Conservation (phyloP, 2,329 filamentous ascomycete genomes). For the Harringtonia aguacate region DNA sequence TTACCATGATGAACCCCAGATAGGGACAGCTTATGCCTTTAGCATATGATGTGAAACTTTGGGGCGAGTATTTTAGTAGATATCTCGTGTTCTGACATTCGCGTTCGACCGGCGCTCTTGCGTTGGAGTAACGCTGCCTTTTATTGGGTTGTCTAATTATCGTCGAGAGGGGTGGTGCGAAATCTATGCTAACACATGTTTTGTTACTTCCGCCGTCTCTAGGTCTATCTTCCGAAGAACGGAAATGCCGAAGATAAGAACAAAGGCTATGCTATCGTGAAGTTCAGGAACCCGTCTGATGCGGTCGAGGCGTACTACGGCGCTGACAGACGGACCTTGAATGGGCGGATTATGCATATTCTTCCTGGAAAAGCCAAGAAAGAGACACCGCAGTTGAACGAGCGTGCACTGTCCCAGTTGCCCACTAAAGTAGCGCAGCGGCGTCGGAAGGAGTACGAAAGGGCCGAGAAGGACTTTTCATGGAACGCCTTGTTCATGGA, state of each 20-base stretch:
- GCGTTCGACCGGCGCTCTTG: constrained; percentile 14
- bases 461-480: constrained; percentile 75
- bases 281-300: constrained; percentile 60
- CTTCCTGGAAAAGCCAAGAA: constrained; percentile 76
- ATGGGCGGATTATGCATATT: constrained; percentile 85
- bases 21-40: constrained; percentile 99
- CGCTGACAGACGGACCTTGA: constrained; percentile 78
- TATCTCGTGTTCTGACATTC: constrained; percentile 75
- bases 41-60: constrained; percentile 80
- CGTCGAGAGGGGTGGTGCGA: neutral
- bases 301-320: constrained; percentile 71
- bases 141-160: neutral
- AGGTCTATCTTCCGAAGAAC: constrained; percentile 82
- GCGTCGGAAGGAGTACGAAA: constrained; percentile 73
- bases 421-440: constrained; percentile 88
- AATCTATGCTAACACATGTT: constrained; percentile 1
- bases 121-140: neutral
- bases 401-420: constrained; percentile 80
- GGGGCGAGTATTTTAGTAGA: constrained; percentile 99
- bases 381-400: constrained; percentile 51
- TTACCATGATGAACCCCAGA: constrained; percentile 86
- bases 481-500: constrained; percentile 99
- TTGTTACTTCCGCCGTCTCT: constrained; percentile 11
- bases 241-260: constrained; percentile 58
- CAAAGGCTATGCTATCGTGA: constrained; percentile 86